Base-by-base conservation (phyloP, 2,329 filamentous ascomycete species). In the Xylaria sp. region DNA sequence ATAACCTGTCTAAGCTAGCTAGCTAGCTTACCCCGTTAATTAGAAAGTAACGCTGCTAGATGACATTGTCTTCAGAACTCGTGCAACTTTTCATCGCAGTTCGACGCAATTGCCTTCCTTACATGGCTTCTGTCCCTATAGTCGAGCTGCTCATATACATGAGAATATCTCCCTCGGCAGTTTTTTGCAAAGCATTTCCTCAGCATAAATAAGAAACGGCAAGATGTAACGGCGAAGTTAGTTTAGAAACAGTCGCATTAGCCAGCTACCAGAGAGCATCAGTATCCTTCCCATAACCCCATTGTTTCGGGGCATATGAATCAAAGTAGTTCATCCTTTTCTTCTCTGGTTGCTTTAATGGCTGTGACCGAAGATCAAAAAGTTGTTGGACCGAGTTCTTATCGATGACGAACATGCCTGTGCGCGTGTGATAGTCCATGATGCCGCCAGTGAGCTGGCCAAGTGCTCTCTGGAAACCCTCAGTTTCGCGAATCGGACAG, bases 381-480 rank as follows among this genome's bases (percentile, higher is more conserved):
- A 67, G 67, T 15, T 70, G 34, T 50, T 65, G 41, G 12, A 64
- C 62, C 43, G 72, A 72, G 0, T 64, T 56, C 23, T 71, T 41
- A 18, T 72, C 60, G 15, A 76, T 60, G 25, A 67, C 60, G 15
- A 73, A 64, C 41, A 65, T 72, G 18, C 48, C 55, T 18, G 59
- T 55, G 10, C 65, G 36, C 4, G 13, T 45, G 30, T 71, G 66
- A 41, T 71, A 64, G 20, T 70, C 69, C 18, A 76, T 25, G 8
- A 71, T 70, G n/a, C 74, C 73, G 10, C 72, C 63, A 18, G 70
- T 74, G 13, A 72, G 53, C 32, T 67, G 63, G 13, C 63, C 66
- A 13, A 76, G 50, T 4, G 60, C 68, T 20, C 52, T 39, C 48
- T 63, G 68, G n/a, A 73, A 74, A 18, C 58, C 10, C 1, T 59